These are phyloP conservation scores for Solanum ahanhuiri DNA, from an alignment of 257 asterid species.

Conservation along the genomic window DNA sequence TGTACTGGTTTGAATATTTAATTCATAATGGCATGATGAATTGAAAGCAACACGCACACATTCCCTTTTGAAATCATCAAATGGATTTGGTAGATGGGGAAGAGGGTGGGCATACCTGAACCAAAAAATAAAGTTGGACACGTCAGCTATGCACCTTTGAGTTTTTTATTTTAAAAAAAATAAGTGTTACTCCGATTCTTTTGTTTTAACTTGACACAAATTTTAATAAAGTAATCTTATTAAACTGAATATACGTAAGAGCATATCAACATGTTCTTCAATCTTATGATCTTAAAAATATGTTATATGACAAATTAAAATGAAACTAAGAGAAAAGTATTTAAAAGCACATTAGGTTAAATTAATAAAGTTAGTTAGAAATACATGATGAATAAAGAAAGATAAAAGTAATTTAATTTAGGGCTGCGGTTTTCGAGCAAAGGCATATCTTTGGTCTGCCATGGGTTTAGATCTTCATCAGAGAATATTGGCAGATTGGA, in stretches of 20 bases:
- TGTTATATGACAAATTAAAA: too few species aligned
- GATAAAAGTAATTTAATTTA: background rate
- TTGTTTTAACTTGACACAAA: background rate
- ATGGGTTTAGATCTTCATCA: conserved; percentile 1
- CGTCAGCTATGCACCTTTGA: background rate
- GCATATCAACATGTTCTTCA: too few species aligned
- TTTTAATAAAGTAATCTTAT: background rate
- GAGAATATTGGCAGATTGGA: background rate
- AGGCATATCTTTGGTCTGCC: conserved; percentile 9
- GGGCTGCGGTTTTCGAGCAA: conserved; percentile 4
- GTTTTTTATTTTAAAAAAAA: background rate
- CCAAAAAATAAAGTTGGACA: background rate
- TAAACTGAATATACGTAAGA: background rate
- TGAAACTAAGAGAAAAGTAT: background rate
- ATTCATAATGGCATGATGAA: conserved; percentile 1
- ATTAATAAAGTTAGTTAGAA: background rate
- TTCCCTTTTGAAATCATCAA: background rate
- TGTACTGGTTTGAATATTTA: background rate
- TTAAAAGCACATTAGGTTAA: background rate
- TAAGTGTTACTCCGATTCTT: background rate
- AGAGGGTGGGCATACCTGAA: background rate
- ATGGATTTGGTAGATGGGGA: background rate
- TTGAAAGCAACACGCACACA: conserved; percentile 5
- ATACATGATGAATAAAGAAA: background rate
- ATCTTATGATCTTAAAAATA: too few species aligned